Evolutionary conservation across 257 asterid genomes (phyloP).

Genomic region (Euphrasia confusa): DNA sequence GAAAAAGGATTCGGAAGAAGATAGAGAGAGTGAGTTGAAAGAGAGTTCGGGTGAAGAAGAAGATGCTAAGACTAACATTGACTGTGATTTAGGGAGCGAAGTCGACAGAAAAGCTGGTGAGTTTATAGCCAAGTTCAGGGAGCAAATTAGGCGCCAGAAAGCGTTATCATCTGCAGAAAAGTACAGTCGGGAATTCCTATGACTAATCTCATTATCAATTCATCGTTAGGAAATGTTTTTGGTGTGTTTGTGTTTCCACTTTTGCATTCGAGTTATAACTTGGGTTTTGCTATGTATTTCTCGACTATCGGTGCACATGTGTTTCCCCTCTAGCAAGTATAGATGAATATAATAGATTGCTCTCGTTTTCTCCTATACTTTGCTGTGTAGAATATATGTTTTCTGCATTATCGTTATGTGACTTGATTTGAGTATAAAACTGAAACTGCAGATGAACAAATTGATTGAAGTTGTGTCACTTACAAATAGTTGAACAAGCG

Average conservation of each 20-base stretch:
- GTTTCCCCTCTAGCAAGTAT: no score
- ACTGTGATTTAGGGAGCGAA: conserved; percentile 35
- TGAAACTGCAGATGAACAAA: neutral
- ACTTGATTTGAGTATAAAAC: neutral
- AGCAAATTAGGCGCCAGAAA: conserved; percentile 86
- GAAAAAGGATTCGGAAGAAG: conserved; percentile 28
- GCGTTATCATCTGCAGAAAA: conserved; percentile 34
- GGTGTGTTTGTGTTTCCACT: neutral
- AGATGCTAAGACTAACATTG: conserved; percentile 21
- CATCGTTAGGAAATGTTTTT: neutral
- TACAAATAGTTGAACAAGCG: no score
- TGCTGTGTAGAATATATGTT: neutral
- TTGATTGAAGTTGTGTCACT: neutral
- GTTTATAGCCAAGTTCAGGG: conserved; percentile 88
- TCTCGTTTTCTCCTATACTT: neutral
- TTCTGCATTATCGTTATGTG: neutral
- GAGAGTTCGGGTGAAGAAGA: conserved; percentile 36
- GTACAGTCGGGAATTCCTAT: conserved; percentile 9
- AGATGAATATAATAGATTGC: no score
- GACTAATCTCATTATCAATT: neutral
- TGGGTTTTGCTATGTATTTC: neutral
- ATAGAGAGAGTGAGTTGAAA: conserved; percentile 28
- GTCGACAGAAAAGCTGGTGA: conserved; percentile 41
- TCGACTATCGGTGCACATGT: no score
- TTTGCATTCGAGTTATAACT: no score